phyloP scores from a whole-genome alignment of 108 stramenopile genomes.

The Nitzschia sp. region DNA sequence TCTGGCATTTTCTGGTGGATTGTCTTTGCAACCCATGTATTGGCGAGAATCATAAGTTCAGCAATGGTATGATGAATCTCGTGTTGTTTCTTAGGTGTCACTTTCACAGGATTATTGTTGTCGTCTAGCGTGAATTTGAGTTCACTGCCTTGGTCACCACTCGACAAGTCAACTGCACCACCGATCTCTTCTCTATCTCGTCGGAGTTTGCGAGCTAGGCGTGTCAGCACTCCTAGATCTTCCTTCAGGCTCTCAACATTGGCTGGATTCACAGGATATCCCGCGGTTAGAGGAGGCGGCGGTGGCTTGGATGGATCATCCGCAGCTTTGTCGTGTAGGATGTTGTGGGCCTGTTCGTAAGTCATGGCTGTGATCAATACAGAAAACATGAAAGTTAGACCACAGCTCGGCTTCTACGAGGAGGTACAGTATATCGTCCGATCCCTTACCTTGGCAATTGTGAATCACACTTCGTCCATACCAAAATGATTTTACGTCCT shows the following conservation, averaged over 20 bases:
- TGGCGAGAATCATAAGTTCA: slow-evolving; percentile 87
- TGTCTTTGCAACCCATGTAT: slow-evolving; percentile 57
- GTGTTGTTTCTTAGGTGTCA: slow-evolving; percentile 60
- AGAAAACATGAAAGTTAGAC: not conserved
- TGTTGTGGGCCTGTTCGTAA: slow-evolving; percentile 83
- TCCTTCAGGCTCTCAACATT: slow-evolving; percentile 25
- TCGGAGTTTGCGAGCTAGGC: slow-evolving; percentile 46
- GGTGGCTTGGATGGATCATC: slow-evolving; percentile 29
- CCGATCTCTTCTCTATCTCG: slow-evolving; percentile 48
- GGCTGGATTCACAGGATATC: slow-evolving; percentile 32
- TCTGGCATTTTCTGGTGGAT: slow-evolving; percentile 51
- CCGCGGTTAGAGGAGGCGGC: slow-evolving; percentile 57
- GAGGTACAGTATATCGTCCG: not conserved
- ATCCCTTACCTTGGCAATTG: slow-evolving; percentile 40
- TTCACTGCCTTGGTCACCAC: slow-evolving; percentile 57
- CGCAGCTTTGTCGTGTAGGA: slow-evolving; percentile 53
- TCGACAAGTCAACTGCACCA: slow-evolving; percentile 61
- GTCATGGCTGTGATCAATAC: slow-evolving; percentile 46
- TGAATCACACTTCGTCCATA: slow-evolving; percentile 58
- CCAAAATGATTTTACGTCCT: slow-evolving; percentile 51
- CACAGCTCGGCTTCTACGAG: not conserved
- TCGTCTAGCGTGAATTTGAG: slow-evolving; percentile 61
- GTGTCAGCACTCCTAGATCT: slow-evolving; percentile 41
- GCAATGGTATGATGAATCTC: slow-evolving; percentile 87
- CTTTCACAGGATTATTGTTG: slow-evolving; percentile 50